Evolutionary conservation across 2,329 filamentous ascomycete species (phyloP).

Genomic region (Fusarium agapanthi): DNA sequence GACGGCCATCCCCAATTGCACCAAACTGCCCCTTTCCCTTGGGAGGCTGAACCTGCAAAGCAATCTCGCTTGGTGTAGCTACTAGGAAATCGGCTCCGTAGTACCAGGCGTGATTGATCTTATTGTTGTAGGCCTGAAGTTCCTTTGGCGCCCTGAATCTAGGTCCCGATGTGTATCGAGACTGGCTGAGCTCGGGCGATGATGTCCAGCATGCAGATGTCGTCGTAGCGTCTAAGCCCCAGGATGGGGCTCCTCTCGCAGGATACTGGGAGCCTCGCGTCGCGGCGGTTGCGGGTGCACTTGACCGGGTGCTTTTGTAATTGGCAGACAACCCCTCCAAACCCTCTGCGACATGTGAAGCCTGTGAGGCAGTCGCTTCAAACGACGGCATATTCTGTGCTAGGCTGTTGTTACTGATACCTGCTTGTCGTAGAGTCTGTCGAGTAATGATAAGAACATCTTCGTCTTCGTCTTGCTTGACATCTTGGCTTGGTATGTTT

Average conservation of each 20-base stretch:
- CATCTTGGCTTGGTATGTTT: constrained; percentile 34
- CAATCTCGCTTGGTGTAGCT: constrained; percentile 44
- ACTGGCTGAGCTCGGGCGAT: background rate
- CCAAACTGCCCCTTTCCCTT: constrained; percentile 46
- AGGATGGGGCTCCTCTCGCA: background rate
- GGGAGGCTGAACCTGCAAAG: constrained; percentile 42
- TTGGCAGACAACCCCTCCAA: background rate
- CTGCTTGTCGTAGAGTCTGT: constrained; percentile 34
- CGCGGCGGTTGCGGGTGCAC: background rate
- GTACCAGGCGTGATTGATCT: constrained; percentile 51
- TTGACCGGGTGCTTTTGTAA: background rate
- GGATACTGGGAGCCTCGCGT: background rate
- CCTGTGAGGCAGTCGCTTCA: background rate
- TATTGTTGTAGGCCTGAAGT: constrained; percentile 38
- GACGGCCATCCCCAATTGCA: constrained; percentile 50
- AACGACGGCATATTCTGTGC: constrained; percentile 9
- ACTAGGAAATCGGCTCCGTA: constrained; percentile 48
- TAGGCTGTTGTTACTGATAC: constrained; percentile 31
- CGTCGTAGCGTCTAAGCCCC: constrained; percentile 7
- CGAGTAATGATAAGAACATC: constrained; percentile 34
- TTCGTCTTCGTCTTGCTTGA: constrained; percentile 40
- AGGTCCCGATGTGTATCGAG: constrained; percentile 28
- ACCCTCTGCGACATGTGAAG: background rate
- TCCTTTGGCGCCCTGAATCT: constrained; percentile 36
- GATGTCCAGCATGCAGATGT: constrained; percentile 6